Evolutionary conservation across 1,284 basidiomycete species (phyloP).

Genomic region (Sphagnurus paluster): DNA sequence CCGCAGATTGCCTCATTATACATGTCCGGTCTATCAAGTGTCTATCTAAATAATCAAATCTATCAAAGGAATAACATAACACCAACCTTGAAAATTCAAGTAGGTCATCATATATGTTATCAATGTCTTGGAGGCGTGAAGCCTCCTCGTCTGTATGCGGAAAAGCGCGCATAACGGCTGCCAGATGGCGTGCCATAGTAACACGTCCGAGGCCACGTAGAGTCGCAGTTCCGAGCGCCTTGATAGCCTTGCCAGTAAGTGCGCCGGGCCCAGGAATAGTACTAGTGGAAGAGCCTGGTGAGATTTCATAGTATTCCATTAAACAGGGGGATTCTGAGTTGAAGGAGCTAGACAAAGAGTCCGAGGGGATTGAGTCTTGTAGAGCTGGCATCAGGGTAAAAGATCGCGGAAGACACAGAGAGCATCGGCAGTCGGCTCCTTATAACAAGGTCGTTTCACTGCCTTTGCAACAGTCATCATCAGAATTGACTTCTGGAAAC

Average conservation of each 20-base stretch:
- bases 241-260: slow-evolving; percentile 23
- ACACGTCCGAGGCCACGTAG: slow-evolving; percentile 23
- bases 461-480: background rate
- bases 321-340: slow-evolving; percentile 6
- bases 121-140: slow-evolving; percentile 10
- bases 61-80: background rate
- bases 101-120: slow-evolving; percentile 17
- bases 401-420: background rate
- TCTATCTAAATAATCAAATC: background rate
- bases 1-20: slow-evolving; percentile 12
- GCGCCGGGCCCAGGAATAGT: slow-evolving; percentile 24
- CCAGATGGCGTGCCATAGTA: slow-evolving; percentile 19
- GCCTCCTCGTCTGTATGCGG: slow-evolving; percentile 18
- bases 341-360: slow-evolving; percentile 2
- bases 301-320: slow-evolving; percentile 11
- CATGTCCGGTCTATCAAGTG: slow-evolving; percentile 14
- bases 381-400: slow-evolving; percentile 4
- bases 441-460: slow-evolving; percentile 1
- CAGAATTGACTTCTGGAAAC: background rate
- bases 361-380: slow-evolving; percentile 6
- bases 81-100: slow-evolving; percentile 19
- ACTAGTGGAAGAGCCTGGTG: slow-evolving; percentile 17
- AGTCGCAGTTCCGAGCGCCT: slow-evolving; percentile 21
- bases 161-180: slow-evolving; percentile 10
- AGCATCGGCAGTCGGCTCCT: background rate